Base-by-base conservation (phyloP, 768 basidiomycete genomes). In the Rhizopogon rudus region DNA sequence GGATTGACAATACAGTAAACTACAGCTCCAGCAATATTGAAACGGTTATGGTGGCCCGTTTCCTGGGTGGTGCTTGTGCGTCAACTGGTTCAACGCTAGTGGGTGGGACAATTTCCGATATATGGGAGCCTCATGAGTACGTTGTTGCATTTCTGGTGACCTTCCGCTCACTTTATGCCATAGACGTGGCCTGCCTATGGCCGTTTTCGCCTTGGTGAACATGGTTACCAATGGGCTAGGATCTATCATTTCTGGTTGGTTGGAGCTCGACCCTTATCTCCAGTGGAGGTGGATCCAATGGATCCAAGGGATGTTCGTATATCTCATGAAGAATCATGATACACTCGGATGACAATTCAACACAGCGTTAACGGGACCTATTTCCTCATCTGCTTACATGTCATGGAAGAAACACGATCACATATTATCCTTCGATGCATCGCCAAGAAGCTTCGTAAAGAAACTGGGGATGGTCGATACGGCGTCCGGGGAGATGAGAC, bases 211-310 rank as follows among this genome's bases (percentile, higher is more conserved):
- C 0, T 56, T 84, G 10, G 74, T 75, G 3, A 87, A 84, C 2
- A 70, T 91, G 35, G 76, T 77, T 3, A 84, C 81, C 1, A 83
- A 82, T 2, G 86, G 83, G 0, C 44, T 91, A 3, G 89, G 85
- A 12, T 83, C 88, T 1, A 68, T 87, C 3, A 68, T 77, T 8
- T 80, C 82, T 22, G 84, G 84, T 14, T 87, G 84, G 82, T 73
- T 88, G 33, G 84, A 90, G 61, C 73, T 78, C 58, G 78, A 83
- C 55, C 71, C 75, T 0, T 71, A 69, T 20, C 69, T 91, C 12
- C 75, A 75, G 62, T 91, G 90, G 88, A 75, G 88, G 22, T 91
- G 88, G 88, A 88, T 93, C 22, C 82, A 89, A 63, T 91, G 88
- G 88, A 77, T 90, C 12, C 82, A 85, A 56, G 73, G 84, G 61